Percentiles rank a stretch among this genome's conserved stretches.
phyloP scores from a whole-genome alignment of 1,284 basidiomycete species.

The Anthracocystis panici-leucophaei region DNA sequence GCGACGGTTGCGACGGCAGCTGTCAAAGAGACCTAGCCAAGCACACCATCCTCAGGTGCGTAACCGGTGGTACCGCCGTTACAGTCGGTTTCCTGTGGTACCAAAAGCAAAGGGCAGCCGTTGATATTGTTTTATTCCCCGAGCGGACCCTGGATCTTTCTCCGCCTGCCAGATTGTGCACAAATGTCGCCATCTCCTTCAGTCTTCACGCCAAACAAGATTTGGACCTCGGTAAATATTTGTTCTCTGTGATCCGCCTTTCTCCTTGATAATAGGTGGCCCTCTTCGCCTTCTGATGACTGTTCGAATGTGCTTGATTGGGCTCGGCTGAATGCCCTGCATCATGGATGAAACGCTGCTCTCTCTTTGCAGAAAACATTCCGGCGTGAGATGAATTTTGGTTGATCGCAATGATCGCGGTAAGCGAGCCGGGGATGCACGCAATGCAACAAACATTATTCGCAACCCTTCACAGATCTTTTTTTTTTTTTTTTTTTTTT shows the following conservation, averaged over 20 bases:
- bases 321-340: neutral
- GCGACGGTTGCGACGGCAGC: neutral
- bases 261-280: too few relatives aligned
- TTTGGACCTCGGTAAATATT: neutral
- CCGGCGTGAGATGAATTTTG: too few relatives aligned
- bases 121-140: neutral
- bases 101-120: neutral
- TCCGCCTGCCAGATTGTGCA: constrained; percentile 19
- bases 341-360: neutral
- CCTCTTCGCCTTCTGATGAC: too few relatives aligned
- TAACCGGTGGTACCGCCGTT: too few relatives aligned
- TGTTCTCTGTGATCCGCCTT: too few relatives aligned
- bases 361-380: too few relatives aligned
- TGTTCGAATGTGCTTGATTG: too few relatives aligned
- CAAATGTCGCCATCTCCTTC: constrained; percentile 8
- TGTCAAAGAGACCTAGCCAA: neutral
- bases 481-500: too few relatives aligned
- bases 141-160: constrained; percentile 4
- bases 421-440: constrained; percentile 1
- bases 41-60: too few relatives aligned
- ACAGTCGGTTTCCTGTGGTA: neutral
- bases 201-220: constrained; percentile 3
- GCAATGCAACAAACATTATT: constrained; percentile 9
- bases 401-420: neutral
- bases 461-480: constrained; percentile 9